Base-by-base conservation (phyloP, 495 filamentous ascomycete species). In the Penicillium flavigenum region DNA sequence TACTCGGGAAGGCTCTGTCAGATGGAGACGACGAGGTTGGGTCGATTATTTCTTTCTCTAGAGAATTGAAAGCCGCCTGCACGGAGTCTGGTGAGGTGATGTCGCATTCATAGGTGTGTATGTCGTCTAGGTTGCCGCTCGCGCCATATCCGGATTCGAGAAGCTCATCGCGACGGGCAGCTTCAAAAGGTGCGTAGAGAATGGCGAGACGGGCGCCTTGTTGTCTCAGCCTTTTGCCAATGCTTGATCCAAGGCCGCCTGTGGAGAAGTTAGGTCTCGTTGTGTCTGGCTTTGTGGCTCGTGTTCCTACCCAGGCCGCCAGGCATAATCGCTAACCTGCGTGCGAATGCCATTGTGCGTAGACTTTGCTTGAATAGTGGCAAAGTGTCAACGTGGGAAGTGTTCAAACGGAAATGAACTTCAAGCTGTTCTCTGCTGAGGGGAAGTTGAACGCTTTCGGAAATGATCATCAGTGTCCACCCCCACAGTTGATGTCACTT, bases 161-260 rank as follows among this genome's bases (percentile, higher is more conserved):
- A 5, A 76, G 63, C 27, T 71, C 38, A 45, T 76, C 69, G n/a
- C 66, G 69, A 0, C 71, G 71, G 26, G 63, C 27, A 10, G 72
- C 66, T 52, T 76, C 74, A 49, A 76, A 76, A 2, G 74, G 72
- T 2, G 74, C 74, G 36, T 76, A 76, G 12, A 76, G 67, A 39
- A 76, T 73, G 29, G 72, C 74, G 2, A 76, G 58, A 5, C 58
- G 67, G 14, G 72, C 72, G 5, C 74, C 72, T 61, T 75, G 68
- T 20, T 72, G 56, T 24, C 64, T 53, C 14, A 76, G 56, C 46
- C 74, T 75, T 32, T 72, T 59, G 59, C 72, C 74, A 10, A 75
- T 76, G 59, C 65, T 71, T 22, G 74, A 66, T 17, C 74, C 74
- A 4, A 76, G 64, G 5, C 74, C 74, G 26, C 73, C 73, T 76